These are phyloP conservation scores for Paracamarosporium sp. DNA, from an alignment of 2,329 filamentous ascomycete genomes.

Conservation along the genomic window DNA sequence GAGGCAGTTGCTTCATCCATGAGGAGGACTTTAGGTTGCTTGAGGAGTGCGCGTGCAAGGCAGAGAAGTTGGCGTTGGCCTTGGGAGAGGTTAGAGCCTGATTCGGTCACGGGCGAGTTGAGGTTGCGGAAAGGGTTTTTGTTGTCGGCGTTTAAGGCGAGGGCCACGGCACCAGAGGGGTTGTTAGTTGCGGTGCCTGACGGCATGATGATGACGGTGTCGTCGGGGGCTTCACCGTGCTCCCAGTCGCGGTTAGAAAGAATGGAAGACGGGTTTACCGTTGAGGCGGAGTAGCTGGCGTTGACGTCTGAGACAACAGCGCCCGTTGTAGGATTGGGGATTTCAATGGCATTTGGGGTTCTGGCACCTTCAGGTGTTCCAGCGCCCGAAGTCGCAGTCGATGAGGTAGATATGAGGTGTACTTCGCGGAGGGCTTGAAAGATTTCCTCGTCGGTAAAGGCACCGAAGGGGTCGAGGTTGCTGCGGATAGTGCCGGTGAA, in stretches of 20 bases:
- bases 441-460: conserved; percentile 89
- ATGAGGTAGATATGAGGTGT: conserved; percentile 72
- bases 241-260: conserved; percentile 37
- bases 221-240: conserved; percentile 34
- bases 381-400: conserved; percentile 44
- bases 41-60: conserved; percentile 89
- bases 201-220: conserved; percentile 40
- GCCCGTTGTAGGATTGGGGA: conserved; percentile 37
- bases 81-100: conserved; percentile 92
- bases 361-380: conserved; percentile 27
- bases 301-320: conserved; percentile 34
- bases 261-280: conserved; percentile 40
- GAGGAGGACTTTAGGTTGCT: conserved; percentile 88
- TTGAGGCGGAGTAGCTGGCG: conserved; percentile 36
- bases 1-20: conserved; percentile 99
- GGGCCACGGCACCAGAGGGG: conserved; percentile 26
- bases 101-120: conserved; percentile 82
- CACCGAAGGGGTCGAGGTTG: conserved; percentile 90
- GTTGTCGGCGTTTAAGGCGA: conserved; percentile 68
- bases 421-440: conserved; percentile 86
- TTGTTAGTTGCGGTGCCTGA: conserved; percentile 36
- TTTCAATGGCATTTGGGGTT: conserved; percentile 35
- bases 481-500: conserved; percentile 91
- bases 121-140: conserved; percentile 95
- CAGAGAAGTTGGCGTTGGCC: conserved; percentile 95